Conservation (phyloP, 352 stramenopile genomes). For the Pythium folliculosum region DNA sequence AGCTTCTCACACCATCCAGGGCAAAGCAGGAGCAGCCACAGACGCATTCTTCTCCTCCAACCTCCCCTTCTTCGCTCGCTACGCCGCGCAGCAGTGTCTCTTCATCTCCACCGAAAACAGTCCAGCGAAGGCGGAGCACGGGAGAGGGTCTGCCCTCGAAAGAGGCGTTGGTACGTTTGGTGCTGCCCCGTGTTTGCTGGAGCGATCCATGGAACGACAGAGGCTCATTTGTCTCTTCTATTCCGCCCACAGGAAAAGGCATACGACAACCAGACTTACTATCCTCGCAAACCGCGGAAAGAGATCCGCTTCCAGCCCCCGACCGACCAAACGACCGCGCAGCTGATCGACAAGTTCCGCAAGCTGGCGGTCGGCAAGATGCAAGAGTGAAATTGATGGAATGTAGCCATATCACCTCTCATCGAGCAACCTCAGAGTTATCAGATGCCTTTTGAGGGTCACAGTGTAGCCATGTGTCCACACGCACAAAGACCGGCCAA, state of each 20-base stretch:
- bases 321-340: conserved; percentile 57
- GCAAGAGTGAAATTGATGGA: conserved; percentile 22
- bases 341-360: conserved; percentile 81
- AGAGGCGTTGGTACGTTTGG: conserved; percentile 7
- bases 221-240: not conserved
- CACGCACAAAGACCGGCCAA: conserved; percentile 1
- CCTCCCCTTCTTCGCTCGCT: not conserved
- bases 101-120: conserved; percentile 6
- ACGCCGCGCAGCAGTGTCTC: conserved; percentile 5
- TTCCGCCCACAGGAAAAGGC: conserved; percentile 39
- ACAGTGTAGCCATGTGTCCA: conserved; percentile 7
- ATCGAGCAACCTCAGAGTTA: not conserved
- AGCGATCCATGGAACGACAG: not conserved
- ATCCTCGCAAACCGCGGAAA: conserved; percentile 50
- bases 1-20: conserved; percentile 51
- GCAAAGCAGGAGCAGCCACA: conserved; percentile 4
- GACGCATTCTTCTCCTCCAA: not conserved
- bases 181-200: not conserved
- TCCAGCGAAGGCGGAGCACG: conserved; percentile 6
- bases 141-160: not conserved
- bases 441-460: not conserved
- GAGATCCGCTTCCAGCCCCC: conserved; percentile 51
- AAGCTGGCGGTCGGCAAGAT: conserved; percentile 79
- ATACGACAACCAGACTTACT: conserved; percentile 58
- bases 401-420: not conserved